Percentiles rank a stretch among this genome's conserved stretches.
Evolutionary conservation across 768 basidiomycete genomes (phyloP).

Genomic region (Hortiboletus flavorubellus): DNA sequence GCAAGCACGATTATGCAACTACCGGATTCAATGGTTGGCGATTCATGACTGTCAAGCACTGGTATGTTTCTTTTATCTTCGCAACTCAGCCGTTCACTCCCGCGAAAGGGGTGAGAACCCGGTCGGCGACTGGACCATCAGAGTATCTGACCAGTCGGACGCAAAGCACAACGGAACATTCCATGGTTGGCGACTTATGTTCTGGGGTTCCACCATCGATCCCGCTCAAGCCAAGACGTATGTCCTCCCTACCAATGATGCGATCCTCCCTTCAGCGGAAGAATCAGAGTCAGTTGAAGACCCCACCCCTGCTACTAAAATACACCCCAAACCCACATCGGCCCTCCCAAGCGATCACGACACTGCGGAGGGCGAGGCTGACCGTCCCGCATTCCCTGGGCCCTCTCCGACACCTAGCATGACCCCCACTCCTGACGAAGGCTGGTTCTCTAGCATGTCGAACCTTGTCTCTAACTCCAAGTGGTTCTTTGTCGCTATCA

Average conservation of each 20-base stretch:
- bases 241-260: constrained; percentile 52
- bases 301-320: constrained; percentile 50
- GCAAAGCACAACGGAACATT: constrained; percentile 59
- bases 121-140: constrained; percentile 86
- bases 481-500: constrained; percentile 89
- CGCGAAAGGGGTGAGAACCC: constrained; percentile 84
- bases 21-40: constrained; percentile 91
- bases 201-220: constrained; percentile 90
- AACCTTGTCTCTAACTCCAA: constrained; percentile 70
- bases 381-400: constrained; percentile 64
- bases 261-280: constrained; percentile 46
- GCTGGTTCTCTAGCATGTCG: constrained; percentile 80
- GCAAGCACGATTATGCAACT: constrained; percentile 58
- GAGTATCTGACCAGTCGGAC: constrained; percentile 77
- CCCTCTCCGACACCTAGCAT: constrained; percentile 37
- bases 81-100: constrained; percentile 13
- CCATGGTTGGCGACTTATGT: constrained; percentile 86
- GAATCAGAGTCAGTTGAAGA: constrained; percentile 39
- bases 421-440: constrained; percentile 67
- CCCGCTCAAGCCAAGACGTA: constrained; percentile 60
- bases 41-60: constrained; percentile 99
- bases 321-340: constrained; percentile 79
- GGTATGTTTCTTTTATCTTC: constrained; percentile 45
- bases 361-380: constrained; percentile 72
- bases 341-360: constrained; percentile 88